Base-by-base conservation (phyloP, 106 monocot species). In the Dendrobium huoshanense region DNA sequence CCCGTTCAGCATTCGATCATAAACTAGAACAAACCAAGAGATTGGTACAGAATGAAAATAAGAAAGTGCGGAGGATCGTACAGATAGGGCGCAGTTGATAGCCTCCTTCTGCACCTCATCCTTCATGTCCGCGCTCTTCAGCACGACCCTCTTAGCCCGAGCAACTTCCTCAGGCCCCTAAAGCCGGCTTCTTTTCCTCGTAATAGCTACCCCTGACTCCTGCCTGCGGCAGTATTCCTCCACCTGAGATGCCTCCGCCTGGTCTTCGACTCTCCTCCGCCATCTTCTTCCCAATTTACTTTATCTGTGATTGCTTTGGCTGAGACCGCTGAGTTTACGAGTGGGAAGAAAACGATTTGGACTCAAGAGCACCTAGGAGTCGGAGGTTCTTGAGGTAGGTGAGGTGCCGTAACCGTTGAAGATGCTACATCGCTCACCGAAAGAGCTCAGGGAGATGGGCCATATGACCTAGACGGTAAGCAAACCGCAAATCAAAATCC, bases 41-140 rank as follows among this genome's bases (percentile, higher is more conserved):
- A 49, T 13, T 6, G 31, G 15, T 45, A 33, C 67, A 74, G 80
- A 43, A 47, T 55, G 6, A 9, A 75, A 54, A 70, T 55, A 51
- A 7, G 75, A 27, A 31, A 75, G 11, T 17, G 72, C 1, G 16
- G 51, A 61, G 29, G 18, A 37, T 3, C 58, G 55, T 86, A 97
- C 97, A 47, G 85, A 83, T 65, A 93, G 76, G 80, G 95, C 98
- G 77, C 91, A 93, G 42, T 88, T 91, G 83, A 93, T 88, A 61
- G 92, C 98, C 80, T 99, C 92, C 87, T 91, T 86, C 81, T 90
- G 91, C 89, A 95, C 83, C 80, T 87, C 87, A 77, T 99, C 98
- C 89, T 90, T 99, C 98, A 99, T 99, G 80, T 99, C 98, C 61
- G 92, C 95, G 83, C 98, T 95, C 88, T 99, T 99, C 75, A 99